phyloP scores from a whole-genome alignment of 768 basidiomycete species.

The Pleurotus pulmonarius region DNA sequence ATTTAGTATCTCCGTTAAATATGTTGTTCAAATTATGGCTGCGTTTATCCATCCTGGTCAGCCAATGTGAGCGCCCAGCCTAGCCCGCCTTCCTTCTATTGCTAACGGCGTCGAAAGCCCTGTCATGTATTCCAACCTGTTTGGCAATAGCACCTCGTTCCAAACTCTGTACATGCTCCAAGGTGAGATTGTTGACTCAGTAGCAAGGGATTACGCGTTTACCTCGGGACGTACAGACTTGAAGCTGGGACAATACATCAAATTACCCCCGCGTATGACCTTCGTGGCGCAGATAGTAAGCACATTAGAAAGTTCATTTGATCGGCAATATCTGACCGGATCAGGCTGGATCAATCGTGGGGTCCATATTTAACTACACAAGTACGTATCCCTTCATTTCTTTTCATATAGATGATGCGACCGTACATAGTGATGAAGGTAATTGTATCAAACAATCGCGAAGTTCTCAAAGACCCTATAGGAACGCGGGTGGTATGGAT shows the following conservation, averaged over 20 bases:
- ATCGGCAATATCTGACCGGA: too few relatives aligned
- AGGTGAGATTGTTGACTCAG: slow-evolving; percentile 21
- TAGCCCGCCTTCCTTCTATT: neutral
- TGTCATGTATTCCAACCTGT: slow-evolving; percentile 54
- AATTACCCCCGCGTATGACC: slow-evolving; percentile 46
- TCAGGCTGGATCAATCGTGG: slow-evolving; percentile 42
- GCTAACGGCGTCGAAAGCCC: slow-evolving; percentile 24
- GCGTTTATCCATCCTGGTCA: slow-evolving; percentile 47
- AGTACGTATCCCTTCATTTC: slow-evolving; percentile 22
- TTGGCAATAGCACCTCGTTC: slow-evolving; percentile 47
- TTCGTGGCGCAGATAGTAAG: slow-evolving; percentile 43
- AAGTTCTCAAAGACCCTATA: slow-evolving; percentile 40
- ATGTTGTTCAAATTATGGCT: slow-evolving; percentile 46
- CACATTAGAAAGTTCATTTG: too few relatives aligned
- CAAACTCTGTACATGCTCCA: slow-evolving; percentile 52
- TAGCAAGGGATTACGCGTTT: too few relatives aligned
- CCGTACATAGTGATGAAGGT: slow-evolving; percentile 39
- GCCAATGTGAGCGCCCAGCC: slow-evolving; percentile 31
- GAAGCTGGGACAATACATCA: slow-evolving; percentile 53
- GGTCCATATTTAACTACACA: slow-evolving; percentile 49
- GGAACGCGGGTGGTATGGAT: slow-evolving; percentile 41
- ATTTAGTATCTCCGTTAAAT: slow-evolving; percentile 45
- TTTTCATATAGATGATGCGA: neutral
- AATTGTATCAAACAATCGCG: slow-evolving; percentile 43
- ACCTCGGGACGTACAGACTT: slow-evolving; percentile 24